Conservation (phyloP, 2,329 filamentous ascomycete species). For the Catunica adiposa region DNA sequence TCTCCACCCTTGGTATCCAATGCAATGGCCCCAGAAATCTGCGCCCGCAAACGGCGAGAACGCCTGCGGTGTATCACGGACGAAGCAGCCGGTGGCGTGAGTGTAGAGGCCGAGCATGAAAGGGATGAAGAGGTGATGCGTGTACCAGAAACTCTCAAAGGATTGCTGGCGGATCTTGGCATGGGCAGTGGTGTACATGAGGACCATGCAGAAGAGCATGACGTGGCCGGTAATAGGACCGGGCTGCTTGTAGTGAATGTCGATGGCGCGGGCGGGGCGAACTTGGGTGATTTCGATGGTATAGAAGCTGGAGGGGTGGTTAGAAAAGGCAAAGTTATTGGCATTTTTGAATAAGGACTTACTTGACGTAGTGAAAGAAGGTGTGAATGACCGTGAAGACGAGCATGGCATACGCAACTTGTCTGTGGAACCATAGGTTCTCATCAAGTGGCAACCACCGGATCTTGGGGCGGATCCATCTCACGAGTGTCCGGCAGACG, state of each 20-base stretch:
- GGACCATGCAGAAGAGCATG: slow-evolving; percentile 94
- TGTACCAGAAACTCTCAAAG: slow-evolving; percentile 98
- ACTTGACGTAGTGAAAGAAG: slow-evolving; percentile 75
- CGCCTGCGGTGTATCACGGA: slow-evolving; percentile 57
- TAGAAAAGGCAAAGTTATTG: not conserved
- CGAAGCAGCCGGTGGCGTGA: slow-evolving; percentile 90
- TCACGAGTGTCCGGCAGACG: slow-evolving; percentile 82
- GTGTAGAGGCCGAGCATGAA: slow-evolving; percentile 91
- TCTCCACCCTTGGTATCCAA: slow-evolving; percentile 92
- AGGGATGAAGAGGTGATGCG: slow-evolving; percentile 90
- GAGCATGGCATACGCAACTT: slow-evolving; percentile 78
- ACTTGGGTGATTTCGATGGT: slow-evolving; percentile 81
- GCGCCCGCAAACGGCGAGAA: slow-evolving; percentile 73
- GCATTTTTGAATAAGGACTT: not conserved
- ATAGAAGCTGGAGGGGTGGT: slow-evolving; percentile 43
- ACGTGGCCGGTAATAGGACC: slow-evolving; percentile 90
- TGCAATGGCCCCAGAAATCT: slow-evolving; percentile 77
- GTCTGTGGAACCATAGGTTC: slow-evolving; percentile 90
- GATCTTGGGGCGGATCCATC: slow-evolving; percentile 71
- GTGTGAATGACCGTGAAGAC: slow-evolving; percentile 69
- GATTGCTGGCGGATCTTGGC: slow-evolving; percentile 88
- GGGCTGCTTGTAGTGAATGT: slow-evolving; percentile 82
- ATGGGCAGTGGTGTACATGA: slow-evolving; percentile 96
- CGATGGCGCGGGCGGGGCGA: slow-evolving; percentile 59
- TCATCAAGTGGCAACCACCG: slow-evolving; percentile 88